phyloP scores from a whole-genome alignment of 306 rosid genomes.

The Styphnolobium japonicum region DNA sequence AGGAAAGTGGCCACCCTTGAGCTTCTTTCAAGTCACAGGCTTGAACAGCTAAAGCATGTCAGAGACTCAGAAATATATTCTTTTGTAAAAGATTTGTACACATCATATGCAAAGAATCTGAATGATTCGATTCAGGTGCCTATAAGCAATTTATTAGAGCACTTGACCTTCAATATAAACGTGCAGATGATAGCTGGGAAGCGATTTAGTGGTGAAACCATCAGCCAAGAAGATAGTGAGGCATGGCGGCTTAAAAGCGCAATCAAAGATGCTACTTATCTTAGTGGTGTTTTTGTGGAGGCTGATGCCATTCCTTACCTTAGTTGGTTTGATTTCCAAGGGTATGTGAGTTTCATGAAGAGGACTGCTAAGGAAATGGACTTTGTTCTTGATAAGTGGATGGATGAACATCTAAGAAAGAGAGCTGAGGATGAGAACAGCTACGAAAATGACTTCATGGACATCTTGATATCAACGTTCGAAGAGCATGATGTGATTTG shows the following conservation, averaged over 20 bases:
- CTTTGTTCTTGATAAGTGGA: slow-evolving; percentile 42
- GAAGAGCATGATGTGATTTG: slow-evolving; percentile 24
- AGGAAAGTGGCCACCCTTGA: slow-evolving; percentile 45
- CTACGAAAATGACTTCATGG: slow-evolving; percentile 44
- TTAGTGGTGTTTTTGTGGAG: slow-evolving; percentile 52
- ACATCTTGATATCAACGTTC: slow-evolving; percentile 40
- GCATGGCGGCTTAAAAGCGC: slow-evolving; percentile 38
- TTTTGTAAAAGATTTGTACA: slow-evolving; percentile 40
- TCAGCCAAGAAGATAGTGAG: slow-evolving; percentile 25
- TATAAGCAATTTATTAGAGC: slow-evolving; percentile 41
- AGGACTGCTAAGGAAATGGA: slow-evolving; percentile 37
- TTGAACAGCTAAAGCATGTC: slow-evolving; percentile 41
- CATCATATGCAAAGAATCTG: not conserved
- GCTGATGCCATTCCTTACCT: slow-evolving; percentile 46
- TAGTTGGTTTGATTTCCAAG: slow-evolving; percentile 49
- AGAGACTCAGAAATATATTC: slow-evolving; percentile 34
- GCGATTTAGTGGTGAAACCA: slow-evolving; percentile 24
- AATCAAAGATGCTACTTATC: slow-evolving; percentile 38
- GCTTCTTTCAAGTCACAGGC: slow-evolving; percentile 32
- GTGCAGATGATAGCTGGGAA: slow-evolving; percentile 52
- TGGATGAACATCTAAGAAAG: slow-evolving; percentile 35
- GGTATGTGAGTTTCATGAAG: slow-evolving; percentile 59
- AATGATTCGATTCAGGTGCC: not conserved
- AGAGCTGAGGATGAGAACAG: not conserved
- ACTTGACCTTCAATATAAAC: slow-evolving; percentile 49